Evolutionary conservation across 148 eudicot species (phyloP), one percentile per base, ranked within the genome.

Genomic region (Arctostaphylos glauca): DNA sequence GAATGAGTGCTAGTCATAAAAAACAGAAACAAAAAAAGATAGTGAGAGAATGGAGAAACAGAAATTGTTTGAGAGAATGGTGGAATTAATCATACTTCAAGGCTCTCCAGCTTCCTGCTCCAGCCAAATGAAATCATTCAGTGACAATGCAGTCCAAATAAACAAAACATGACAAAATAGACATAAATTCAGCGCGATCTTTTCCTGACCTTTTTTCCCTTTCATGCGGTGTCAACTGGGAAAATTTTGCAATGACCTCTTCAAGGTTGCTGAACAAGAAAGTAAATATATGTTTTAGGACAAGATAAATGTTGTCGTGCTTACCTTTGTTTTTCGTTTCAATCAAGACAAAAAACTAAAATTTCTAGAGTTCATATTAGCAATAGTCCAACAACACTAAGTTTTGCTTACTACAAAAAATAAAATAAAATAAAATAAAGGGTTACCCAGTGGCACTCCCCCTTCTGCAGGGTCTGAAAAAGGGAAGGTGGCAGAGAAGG

Each of bases 41-140:
- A 25, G 16, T 70, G n/a, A 67, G 41, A 67, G 43, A 23, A 66
- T 16, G 50, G 5, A 80, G 52, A 62, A 56, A 41, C 48, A 53
- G 7, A 52, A 43, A 49, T 23, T 31, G 44, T 53, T 43, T 46
- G 16, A 21, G 54, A 67, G 70, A 50, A 55, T 78, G 48, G 80
- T 5, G 38, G 60, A 25, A 84, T 43, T 49, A 84, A 68, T 85
- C 98, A 90, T 91, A 96, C 98, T 86, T 96, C 97, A 78, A 96
- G 97, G 88, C 94, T 89, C 92, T 96, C 98, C 90, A 96, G 60
- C 87, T 94, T 96, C 93, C 98, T 93, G 96, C 82, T 74, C n/a
- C 87, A 92, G 62, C 56, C 44, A 84, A 81, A 80, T 46, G 15
- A 21, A 86, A 87, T 54, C 55, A 73, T 67, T 88, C 54, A 86